Conservation (phyloP, 2,329 filamentous ascomycete species). For the Epichloe gansuensis region DNA sequence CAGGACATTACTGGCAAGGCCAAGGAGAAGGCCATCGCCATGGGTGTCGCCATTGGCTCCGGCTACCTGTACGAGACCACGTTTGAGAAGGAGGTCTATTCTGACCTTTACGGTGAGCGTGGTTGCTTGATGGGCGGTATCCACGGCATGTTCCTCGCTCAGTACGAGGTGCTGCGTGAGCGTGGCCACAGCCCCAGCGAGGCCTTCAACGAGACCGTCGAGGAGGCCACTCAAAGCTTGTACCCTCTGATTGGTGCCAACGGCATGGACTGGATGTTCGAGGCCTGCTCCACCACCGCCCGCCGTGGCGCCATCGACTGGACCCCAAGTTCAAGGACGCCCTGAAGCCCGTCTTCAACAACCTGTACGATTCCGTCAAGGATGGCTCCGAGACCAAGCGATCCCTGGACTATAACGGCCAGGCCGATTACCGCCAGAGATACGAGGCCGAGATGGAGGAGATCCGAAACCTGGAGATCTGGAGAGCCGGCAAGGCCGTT, state of each 20-base stretch:
- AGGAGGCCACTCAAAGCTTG: slow-evolving; percentile 96
- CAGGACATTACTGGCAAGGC: slow-evolving; percentile 98
- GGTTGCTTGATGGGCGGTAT: slow-evolving; percentile 99
- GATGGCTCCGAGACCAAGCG: slow-evolving; percentile 90
- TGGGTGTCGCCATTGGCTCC: slow-evolving; percentile 92
- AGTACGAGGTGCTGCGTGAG: slow-evolving; percentile 99
- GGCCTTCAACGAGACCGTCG: slow-evolving; percentile 99
- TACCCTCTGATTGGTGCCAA: slow-evolving; percentile 96
- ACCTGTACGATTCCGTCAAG: slow-evolving; percentile 86
- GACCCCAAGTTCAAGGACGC: slow-evolving; percentile 96
- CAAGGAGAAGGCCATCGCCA: slow-evolving; percentile 92
- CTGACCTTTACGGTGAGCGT: slow-evolving; percentile 98
- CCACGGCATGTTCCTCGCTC: slow-evolving; percentile 99
- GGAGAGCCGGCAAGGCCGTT: slow-evolving; percentile 96
- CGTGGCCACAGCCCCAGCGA: slow-evolving; percentile 93
- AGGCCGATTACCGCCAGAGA: slow-evolving; percentile 90
- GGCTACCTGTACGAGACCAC: slow-evolving; percentile 99
- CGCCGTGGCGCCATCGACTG: slow-evolving; percentile 98
- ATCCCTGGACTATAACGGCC: slow-evolving; percentile 93
- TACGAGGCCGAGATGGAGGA: slow-evolving; percentile 98
- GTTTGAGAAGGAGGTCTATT: slow-evolving; percentile 99
- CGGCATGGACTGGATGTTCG: slow-evolving; percentile 99
- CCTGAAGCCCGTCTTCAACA: slow-evolving; percentile 97
- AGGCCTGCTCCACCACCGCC: slow-evolving; percentile 96
- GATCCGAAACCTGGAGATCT: slow-evolving; percentile 97